phyloP scores from a whole-genome alignment of 1,139 yeast species.

The Pichia norvegensis region DNA sequence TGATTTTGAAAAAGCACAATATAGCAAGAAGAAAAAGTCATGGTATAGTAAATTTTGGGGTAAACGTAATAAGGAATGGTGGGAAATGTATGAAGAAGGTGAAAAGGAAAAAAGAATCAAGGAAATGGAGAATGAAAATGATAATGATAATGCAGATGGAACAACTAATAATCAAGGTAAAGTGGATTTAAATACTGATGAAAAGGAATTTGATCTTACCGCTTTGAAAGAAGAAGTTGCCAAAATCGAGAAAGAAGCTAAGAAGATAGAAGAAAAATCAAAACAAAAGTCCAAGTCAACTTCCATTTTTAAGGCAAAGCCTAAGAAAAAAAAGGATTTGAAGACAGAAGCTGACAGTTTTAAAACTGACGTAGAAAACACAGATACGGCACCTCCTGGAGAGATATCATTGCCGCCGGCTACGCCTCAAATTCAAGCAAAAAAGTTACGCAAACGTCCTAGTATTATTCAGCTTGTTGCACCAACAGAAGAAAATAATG shows the following conservation, averaged over 20 bases:
- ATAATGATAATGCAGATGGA: neutral
- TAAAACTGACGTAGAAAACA: too few species aligned
- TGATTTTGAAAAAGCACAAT: slow-evolving; percentile 81
- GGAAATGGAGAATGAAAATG: slow-evolving; percentile 5
- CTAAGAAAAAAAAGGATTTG: neutral
- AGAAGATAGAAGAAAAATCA: slow-evolving; percentile 12
- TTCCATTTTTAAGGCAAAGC: slow-evolving; percentile 6
- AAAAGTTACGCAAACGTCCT: slow-evolving; percentile 3
- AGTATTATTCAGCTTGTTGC: slow-evolving; percentile 10
- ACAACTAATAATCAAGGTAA: neutral
- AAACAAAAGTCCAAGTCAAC: slow-evolving; percentile 13
- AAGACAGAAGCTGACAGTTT: neutral
- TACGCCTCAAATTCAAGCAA: neutral
- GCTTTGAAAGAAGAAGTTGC: slow-evolving; percentile 41
- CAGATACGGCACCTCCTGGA: neutral
- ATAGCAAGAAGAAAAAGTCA: slow-evolving; percentile 39
- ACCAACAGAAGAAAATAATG: neutral
- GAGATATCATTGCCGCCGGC: too few species aligned
- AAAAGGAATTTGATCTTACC: slow-evolving; percentile 34
- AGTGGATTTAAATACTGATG: neutral
- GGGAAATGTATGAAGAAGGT: slow-evolving; percentile 59
- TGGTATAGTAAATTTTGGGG: slow-evolving; percentile 59
- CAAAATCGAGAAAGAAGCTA: slow-evolving; percentile 33
- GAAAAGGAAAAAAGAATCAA: slow-evolving; percentile 24
- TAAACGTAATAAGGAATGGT: slow-evolving; percentile 81